These are phyloP conservation scores for Pyrus bretschneideri DNA, from an alignment of 306 rosid genomes.

Conservation along the genomic window DNA sequence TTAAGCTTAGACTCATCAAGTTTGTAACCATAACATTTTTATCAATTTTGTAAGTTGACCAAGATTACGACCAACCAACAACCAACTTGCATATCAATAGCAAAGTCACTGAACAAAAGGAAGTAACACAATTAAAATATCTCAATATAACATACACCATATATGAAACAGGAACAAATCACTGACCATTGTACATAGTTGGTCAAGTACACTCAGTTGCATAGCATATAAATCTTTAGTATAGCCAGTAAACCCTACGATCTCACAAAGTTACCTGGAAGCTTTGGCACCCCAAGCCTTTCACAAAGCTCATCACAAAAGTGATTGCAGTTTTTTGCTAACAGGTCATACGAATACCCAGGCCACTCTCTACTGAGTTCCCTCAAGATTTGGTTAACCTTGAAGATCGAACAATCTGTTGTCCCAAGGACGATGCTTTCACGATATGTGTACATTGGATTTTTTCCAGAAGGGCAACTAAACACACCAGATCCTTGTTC, in stretches of 20 bases:
- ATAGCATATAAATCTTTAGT: not conserved
- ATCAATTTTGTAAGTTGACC: not conserved
- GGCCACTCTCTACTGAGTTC: conserved; percentile 99
- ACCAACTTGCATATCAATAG: not conserved
- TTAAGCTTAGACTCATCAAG: not conserved
- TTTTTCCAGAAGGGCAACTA: conserved; percentile 83
- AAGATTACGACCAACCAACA: not conserved
- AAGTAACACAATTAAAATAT: not conserved
- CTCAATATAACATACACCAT: not conserved
- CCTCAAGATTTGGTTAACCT: conserved; percentile 86
- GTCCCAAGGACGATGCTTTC: conserved; percentile 68
- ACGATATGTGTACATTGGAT: conserved; percentile 92
- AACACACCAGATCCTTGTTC: conserved; percentile 97
- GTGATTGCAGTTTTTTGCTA: conserved; percentile 96
- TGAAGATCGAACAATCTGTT: conserved; percentile 57
- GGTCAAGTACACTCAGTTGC: not conserved
- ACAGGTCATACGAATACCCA: conserved; percentile 74
- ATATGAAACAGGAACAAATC: not conserved
- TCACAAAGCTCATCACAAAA: conserved; percentile 95
- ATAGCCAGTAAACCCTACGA: not conserved
- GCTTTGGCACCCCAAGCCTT: conserved; percentile 75
- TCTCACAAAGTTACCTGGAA: conserved; percentile 63
- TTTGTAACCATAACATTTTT: not conserved
- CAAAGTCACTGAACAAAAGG: not conserved
- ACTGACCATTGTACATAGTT: not conserved